Conservation (phyloP, 768 basidiomycete genomes). For the Mycena venus region DNA sequence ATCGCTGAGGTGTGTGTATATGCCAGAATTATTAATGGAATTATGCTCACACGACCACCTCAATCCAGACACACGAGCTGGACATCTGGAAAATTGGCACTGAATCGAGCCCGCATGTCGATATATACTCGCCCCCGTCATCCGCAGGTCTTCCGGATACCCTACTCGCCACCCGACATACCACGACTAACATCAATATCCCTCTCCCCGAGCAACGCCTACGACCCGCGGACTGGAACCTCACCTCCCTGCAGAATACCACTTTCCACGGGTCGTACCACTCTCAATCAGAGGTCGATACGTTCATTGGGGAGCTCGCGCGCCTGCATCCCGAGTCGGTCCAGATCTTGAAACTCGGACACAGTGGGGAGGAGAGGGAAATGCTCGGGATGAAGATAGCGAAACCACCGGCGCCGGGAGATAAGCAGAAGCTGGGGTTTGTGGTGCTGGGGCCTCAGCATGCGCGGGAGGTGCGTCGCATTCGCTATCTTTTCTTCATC, state of each 20-base stretch:
- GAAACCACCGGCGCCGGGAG: conserved; percentile 23
- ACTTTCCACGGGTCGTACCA: conserved; percentile 66
- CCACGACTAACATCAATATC: conserved; percentile 18
- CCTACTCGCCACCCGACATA: conserved; percentile 27
- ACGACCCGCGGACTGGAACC: conserved; percentile 46
- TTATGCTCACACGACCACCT: conserved; percentile 32
- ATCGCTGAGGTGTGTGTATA: neutral
- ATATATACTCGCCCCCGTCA: conserved; percentile 58
- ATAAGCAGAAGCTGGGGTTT: conserved; percentile 62
- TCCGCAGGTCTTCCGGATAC: conserved; percentile 31
- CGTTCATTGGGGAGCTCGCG: conserved; percentile 65
- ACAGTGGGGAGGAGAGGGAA: conserved; percentile 70
- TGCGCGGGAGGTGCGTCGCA: conserved; percentile 72
- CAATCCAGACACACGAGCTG: conserved; percentile 54
- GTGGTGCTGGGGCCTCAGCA: conserved; percentile 83
- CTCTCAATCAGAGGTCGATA: conserved; percentile 64
- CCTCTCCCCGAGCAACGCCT: conserved; percentile 1
- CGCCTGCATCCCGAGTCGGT: conserved; percentile 61
- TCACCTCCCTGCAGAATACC: conserved; percentile 50
- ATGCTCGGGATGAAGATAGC: conserved; percentile 69
- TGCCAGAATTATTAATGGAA: neutral
- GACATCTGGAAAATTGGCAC: conserved; percentile 65
- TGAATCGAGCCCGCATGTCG: conserved; percentile 54
- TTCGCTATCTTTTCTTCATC: neutral
- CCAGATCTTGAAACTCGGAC: conserved; percentile 63